Base-by-base conservation (phyloP, 164 flowering plant genomes). In the Cinnamomum chago region DNA sequence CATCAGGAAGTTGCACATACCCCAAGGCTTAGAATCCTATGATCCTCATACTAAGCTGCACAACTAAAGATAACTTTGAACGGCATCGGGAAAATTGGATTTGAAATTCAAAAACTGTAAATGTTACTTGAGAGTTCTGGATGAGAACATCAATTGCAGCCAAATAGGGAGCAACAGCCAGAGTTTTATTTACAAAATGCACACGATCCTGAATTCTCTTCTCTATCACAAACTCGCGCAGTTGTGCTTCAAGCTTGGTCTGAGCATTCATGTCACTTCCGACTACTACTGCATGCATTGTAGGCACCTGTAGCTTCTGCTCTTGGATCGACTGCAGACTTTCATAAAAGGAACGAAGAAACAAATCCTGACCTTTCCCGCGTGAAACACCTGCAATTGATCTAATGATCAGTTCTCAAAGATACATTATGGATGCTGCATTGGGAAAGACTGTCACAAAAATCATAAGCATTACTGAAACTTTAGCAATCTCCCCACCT, bases 281-380 rank as follows among this genome's bases (percentile, higher is more conserved):
- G 24, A 95, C 97, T 65, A 95, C 67, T 22, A 91, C 87, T 35
- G 97, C 99, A 84, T 92, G 98, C 82, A 95, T 75, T 30, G 88
- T 72, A 55, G 99, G 98, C 73, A 91, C 86, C 81, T 88, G 84
- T 70, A 90, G 77, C 75, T 92, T 95, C 85, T 83, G 81, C 70
- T 88, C 89, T 78, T 83, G 78, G 71, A 92, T 86, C 28, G 91
- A 60, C 71, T 88, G 92, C 85, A 95, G 64, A 73, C 95, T 87
- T 81, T 92, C 91, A 83, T 88, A 60, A 75, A 95, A 95, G 50
- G 95, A 72, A 62, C 84, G 93, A 3, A 95, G 88, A 85, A 95
- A 95, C 66, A 95, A 80, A 83, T 95, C 95, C 76, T 95, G 99
- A 47, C 99, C 98, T 76, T 95, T 95, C 65, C 99, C 99, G 55